Base-by-base conservation (phyloP, 345 rosid species). In the Noccaea caerulescens region DNA sequence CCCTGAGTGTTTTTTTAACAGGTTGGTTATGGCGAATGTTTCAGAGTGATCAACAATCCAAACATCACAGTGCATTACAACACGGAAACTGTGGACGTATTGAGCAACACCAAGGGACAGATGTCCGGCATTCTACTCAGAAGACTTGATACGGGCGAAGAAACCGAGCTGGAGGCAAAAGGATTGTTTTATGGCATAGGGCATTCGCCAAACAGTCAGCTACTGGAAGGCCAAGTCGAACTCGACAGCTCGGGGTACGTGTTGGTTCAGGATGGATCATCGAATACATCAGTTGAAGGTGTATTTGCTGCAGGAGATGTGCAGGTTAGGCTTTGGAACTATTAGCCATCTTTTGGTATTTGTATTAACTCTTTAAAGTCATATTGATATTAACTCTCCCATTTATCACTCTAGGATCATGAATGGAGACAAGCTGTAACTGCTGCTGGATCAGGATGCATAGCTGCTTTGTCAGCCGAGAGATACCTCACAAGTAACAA, bases 1-100 rank as follows among this genome's bases (percentile, higher is more conserved):
- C 84, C 98, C 93, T 93, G 88, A 80, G 89, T 93, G 90, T 93
- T 91, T 93, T 80, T 85, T 89, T 91, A 91, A 93, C 97, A 93
- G 96, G 98, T 91, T 93, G 85, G 87, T 93, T 91, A 93, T 91
- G 96, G 78, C 97, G 92, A 87, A 93, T 93, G 97, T 91, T 93
- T 85, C 98, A 93, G 97, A 93, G 98, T 93, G 90, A 64, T 81
- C 90, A 91, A 89, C 90, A 93, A 84, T 83, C 95, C 93, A 68
- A 93, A 93, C 78, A 79, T 93, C 83, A 87, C 92, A 12, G 83
- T 93, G 83, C 98, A 93, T 84, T 93, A 84, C 91, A 89, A 87
- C 80, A 86, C 91, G 59, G 92, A 91, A 82, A 59, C 92, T 0
- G 86, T 83, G 82, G 97, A 93, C 63, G 76, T 93, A 52, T 84